A percentile compares a stretch with the other conserved stretches of the same genome.
Conservation (phyloP, 2,329 filamentous ascomycete genomes). For the Hawksworthiomyces lignivorus region DNA sequence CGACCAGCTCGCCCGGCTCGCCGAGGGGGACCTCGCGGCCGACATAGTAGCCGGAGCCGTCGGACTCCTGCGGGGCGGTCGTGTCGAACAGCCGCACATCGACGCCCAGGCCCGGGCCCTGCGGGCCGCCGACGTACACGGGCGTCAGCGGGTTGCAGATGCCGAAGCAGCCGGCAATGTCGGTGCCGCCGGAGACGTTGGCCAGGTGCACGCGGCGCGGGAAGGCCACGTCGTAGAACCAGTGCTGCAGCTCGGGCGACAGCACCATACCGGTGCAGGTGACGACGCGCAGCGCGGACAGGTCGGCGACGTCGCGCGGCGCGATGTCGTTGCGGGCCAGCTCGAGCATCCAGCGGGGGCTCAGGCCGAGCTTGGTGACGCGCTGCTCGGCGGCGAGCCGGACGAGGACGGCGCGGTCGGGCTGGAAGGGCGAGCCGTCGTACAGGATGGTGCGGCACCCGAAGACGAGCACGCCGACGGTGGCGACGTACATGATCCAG, state of each 20-base stretch:
- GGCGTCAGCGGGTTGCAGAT: conserved; percentile 62
- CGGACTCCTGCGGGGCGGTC: conserved; percentile 34
- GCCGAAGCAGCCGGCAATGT: conserved; percentile 58
- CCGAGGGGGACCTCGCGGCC: conserved; percentile 45
- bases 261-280: conserved; percentile 77
- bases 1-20: conserved; percentile 67
- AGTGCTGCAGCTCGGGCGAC: conserved; percentile 68
- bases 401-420: conserved; percentile 56
- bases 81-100: conserved; percentile 55
- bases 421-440: conserved; percentile 73
- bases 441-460: conserved; percentile 64
- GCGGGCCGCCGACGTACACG: conserved; percentile 50
- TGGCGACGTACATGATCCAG: conserved; percentile 81
- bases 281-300: conserved; percentile 54
- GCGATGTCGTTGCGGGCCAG: conserved; percentile 55
- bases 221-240: conserved; percentile 68
- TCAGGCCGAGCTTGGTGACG: conserved; percentile 67
- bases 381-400: conserved; percentile 53
- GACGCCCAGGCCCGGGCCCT: conserved; percentile 42
- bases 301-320: conserved; percentile 54
- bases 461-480: conserved; percentile 48
- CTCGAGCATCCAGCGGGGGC: conserved; percentile 70
- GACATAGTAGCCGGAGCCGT: conserved; percentile 31
- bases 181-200: conserved; percentile 73
- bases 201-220: conserved; percentile 56